Base-by-base conservation (phyloP, 305 asterid species). In the Plantago coronopus region DNA sequence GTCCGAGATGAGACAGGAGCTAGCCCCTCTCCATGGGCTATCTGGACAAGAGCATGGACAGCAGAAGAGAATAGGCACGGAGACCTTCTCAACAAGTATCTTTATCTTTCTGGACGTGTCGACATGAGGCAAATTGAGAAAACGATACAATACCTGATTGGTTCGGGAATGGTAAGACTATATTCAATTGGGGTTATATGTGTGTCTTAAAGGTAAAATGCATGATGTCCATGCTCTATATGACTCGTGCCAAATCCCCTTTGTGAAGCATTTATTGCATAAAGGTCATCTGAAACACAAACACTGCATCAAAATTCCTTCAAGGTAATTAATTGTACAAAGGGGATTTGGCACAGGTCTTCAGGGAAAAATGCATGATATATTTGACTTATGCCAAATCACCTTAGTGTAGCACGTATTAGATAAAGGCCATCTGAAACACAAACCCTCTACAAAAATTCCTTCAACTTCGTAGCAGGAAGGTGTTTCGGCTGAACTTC, bases 31-130 rank as follows among this genome's bases (percentile, higher is more conserved):
- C 78, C 93, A 1, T 87, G 93, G 93, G 95, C 89, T 31, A 54
- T 80, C 73, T 84, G 94, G 95, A 84, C 83, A 2, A 64, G 95
- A 58, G 93, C 88, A 0, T 87, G 95, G 94, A 83, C 91, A 1
- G 91, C 95, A 12, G 96, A 86, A 64, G 94, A 85, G 66, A 85
- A 85, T 74, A 70, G 94, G 76, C 96, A 88, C 9, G 96, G 96
- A 15, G 94, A 88, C 63, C 87, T 85, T 59, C 91, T 85, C 56
- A 83, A 85, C 65, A 85, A 75, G 42, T 85, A 81, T 68, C 91
- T 85, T 40, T 88, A 81, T 57, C 89, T 88, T 44, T 78, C 88
- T 1, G 95, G 95, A 17, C 81, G 96, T 18, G 91, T 88, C 13
- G 96, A 88, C 73, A 85, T 88, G 94, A 79, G 44, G 79, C 86